Evolutionary conservation across 805 yeast genomes (phyloP), one percentile per base, ranked within the genome.

Genomic region (Metschnikowia orientalis): DNA sequence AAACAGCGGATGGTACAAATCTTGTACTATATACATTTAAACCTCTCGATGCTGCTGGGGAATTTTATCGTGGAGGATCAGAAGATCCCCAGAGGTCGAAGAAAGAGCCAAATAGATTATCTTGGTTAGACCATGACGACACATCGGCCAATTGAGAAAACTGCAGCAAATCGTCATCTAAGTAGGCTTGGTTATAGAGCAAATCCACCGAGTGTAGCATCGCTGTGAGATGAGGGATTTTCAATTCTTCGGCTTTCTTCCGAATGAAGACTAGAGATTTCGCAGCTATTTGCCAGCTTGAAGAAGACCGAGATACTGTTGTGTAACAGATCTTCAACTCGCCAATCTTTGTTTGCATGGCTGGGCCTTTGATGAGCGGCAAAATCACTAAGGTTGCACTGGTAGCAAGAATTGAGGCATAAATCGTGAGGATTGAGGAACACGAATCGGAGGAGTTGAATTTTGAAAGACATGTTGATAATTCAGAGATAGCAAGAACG

Each of bases 201-300:
- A n/a, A n/a, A n/a, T n/a, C n/a, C n/a, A n/a, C n/a, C n/a, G n/a
- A n/a, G n/a, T n/a, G n/a, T n/a, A n/a, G n/a, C n/a, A n/a, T n/a
- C n/a, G n/a, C n/a, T n/a, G 40, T 25, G 9, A 44, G 14, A 8
- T 16, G 28, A 2, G 40, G 38, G 10, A 33, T 27, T 12, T 30
- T 26, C 8, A 40, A 18, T 5, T 42, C 41, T 3, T 32, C 24
- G 4, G 38, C 40, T 23, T 36, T 42, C 18, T 32, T 40, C 24
- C 30, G 29, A 18, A 44, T 44, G 28, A 37, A 40, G 11, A 34
- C 15, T 26, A 44, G 27, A 2, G 46, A 38, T 23, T 43, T 40
- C 6, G 45, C 40, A 13, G 50, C 50, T 26, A 46, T 32, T 18
- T 42, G 38, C 50, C 47, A 46, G 18, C 37, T 36, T 10, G 33